Base-by-base conservation (phyloP, 768 basidiomycete genomes). In the Suillus americanus region DNA sequence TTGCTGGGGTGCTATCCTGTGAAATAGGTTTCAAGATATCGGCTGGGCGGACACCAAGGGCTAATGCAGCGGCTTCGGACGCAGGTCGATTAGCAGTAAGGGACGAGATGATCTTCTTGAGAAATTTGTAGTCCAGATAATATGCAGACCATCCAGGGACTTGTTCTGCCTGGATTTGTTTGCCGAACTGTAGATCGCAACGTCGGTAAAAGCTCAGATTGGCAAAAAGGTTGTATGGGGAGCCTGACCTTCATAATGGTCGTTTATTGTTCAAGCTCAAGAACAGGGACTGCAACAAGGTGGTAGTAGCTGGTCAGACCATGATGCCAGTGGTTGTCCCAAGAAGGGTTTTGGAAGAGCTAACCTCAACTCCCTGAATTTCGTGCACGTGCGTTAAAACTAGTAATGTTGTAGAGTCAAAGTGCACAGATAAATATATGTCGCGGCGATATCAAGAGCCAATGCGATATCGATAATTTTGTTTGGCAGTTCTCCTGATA, bases 91-190 rank as follows among this genome's bases (percentile, higher is more conserved):
- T 92, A 37, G 92, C 90, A 60, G 89, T 88, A 66, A 98, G 86
- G 16, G 96, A 97, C 66, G 96, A 97, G 72, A 99, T 95, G 72
- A 99, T 98, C 85, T 99, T 95, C 81, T 97, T 97, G 75, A 97
- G 84, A 71, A 91, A 91, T 82, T 99, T 99, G 86, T 99, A 99
- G 80, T 99, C 96, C 65, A 98, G 87, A 79, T 99, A 99, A 81
- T 93, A 94, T 50, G 82, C 75, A 35, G 93, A 94, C 97, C 97
- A 99, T 80, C 96, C 97, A 60, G 97, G 95, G 62, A 98, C 89
- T 81, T 97, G 95, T 76, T 97, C 92, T 37, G 91, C 88, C 77
- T 95, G 95, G 67, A 99, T 95, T 66, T 94, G 91, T 82, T 99
- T 99, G 71, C 97, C 97, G 78, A 99, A 99, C 96, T 99, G 74